Conservation (phyloP, 2,329 filamentous ascomycete species). For the Nemania sp. region DNA sequence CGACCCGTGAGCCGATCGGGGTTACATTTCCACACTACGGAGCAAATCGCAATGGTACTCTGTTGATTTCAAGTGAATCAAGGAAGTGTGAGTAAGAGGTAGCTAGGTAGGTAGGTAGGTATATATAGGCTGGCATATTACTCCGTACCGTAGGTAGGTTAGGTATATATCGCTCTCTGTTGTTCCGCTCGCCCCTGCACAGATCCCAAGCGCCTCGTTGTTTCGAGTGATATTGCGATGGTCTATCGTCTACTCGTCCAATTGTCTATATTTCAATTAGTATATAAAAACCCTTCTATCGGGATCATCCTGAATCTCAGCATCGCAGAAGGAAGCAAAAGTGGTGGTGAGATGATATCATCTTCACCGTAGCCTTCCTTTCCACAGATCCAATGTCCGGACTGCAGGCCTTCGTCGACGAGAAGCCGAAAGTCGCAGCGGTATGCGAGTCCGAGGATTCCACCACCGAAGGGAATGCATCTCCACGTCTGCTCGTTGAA, state of each 20-base stretch:
- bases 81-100: too few species aligned
- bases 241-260: too few species aligned
- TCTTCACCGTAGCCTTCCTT: not conserved
- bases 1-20: constrained; percentile 22
- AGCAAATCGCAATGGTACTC: not conserved
- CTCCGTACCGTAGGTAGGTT: too few species aligned
- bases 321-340: too few species aligned
- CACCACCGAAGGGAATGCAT: not conserved
- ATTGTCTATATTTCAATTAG: too few species aligned
- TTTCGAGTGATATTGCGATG: too few species aligned
- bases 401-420: not conserved
- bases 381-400: constrained; percentile 3
- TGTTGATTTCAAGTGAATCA: not conserved
- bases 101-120: too few species aligned
- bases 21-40: constrained; percentile 15
- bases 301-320: too few species aligned
- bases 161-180: not conserved
- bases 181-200: not conserved
- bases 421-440: constrained; percentile 1
- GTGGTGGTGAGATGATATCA: not conserved
- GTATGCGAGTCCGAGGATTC: constrained; percentile 9
- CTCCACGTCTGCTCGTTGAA: not conserved
- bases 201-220: too few species aligned
- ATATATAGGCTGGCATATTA: not conserved
- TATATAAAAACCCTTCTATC: too few species aligned